Conservation (phyloP, 805 yeast species). For the Zygosaccharomyces siamensis region DNA sequence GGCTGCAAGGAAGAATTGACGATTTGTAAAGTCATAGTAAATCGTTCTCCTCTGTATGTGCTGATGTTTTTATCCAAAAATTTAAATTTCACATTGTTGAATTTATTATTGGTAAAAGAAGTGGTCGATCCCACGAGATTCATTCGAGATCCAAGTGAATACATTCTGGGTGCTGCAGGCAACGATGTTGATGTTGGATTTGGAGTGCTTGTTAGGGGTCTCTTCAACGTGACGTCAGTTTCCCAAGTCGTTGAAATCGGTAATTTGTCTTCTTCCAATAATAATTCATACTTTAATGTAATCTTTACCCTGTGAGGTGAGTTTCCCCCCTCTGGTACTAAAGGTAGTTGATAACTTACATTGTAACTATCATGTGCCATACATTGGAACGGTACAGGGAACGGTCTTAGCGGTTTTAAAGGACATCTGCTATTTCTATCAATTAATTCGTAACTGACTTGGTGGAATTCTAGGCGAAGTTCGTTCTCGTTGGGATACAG, state of each 20-base stretch:
- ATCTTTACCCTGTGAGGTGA: conserved; percentile 27
- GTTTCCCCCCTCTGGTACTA: conserved; percentile 11
- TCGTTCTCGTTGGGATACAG: neutral
- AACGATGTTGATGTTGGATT: conserved; percentile 15
- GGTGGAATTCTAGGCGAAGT: conserved; percentile 14
- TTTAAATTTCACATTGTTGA: conserved; percentile 26
- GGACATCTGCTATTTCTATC: conserved; percentile 19
- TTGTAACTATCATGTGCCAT: conserved; percentile 26
- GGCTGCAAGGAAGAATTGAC: conserved; percentile 25
- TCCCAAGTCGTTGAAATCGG: conserved; percentile 31
- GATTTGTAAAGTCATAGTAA: conserved; percentile 27
- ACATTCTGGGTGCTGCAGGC: conserved; percentile 21
- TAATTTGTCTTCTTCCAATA: conserved; percentile 3
- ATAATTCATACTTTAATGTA: conserved; percentile 19
- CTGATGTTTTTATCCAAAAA: conserved; percentile 23
- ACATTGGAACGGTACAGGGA: conserved; percentile 22
- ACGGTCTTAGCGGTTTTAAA: conserved; percentile 23
- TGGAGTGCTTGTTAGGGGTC: conserved; percentile 14
- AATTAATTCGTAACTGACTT: conserved; percentile 20
- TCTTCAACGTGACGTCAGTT: conserved; percentile 31
- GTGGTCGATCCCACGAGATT: conserved; percentile 14
- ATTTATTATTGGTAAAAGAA: conserved; percentile 21
- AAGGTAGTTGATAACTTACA: conserved; percentile 27
- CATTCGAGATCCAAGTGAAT: conserved; percentile 13
- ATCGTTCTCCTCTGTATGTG: conserved; percentile 24